Evolutionary conservation across 805 yeast genomes (phyloP).

Genomic region (Kazachstania bromeliacearum): DNA sequence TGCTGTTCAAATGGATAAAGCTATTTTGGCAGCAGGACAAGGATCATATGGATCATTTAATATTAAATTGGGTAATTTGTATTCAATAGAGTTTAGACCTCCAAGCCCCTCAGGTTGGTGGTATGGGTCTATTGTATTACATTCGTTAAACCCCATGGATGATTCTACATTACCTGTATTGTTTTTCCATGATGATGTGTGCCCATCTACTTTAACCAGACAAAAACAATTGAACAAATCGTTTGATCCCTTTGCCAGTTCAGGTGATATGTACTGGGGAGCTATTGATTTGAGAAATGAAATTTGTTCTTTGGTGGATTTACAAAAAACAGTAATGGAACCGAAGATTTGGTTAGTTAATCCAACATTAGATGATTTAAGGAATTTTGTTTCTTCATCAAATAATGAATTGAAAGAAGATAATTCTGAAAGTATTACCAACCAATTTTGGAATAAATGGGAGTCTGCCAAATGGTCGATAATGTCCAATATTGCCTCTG

Average conservation of each 20-base stretch:
- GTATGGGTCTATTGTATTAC: slow-evolving; percentile 78
- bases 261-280: slow-evolving; percentile 72
- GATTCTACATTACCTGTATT: slow-evolving; percentile 67
- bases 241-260: slow-evolving; percentile 64
- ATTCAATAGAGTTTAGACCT: slow-evolving; percentile 72
- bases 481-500: slow-evolving; percentile 72
- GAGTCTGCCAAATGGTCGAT: slow-evolving; percentile 71
- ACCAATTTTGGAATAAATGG: slow-evolving; percentile 17
- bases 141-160: slow-evolving; percentile 39
- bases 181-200: slow-evolving; percentile 87
- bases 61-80: slow-evolving; percentile 45
- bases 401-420: not conserved
- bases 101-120: slow-evolving; percentile 78
- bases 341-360: slow-evolving; percentile 65
- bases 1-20: not conserved
- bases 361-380: slow-evolving; percentile 48
- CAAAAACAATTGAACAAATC: slow-evolving; percentile 49
- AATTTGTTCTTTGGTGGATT: slow-evolving; percentile 44
- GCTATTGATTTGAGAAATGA: slow-evolving; percentile 65
- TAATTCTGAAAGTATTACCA: not conserved
- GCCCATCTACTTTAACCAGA: slow-evolving; percentile 59
- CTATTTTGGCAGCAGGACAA: not conserved
- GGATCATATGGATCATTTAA: slow-evolving; percentile 5
- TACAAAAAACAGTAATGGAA: slow-evolving; percentile 64
- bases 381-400: slow-evolving; percentile 26